Evolutionary conservation across 1,139 yeast genomes (phyloP), one percentile per base, ranked within the genome.

Genomic region (Candida smagusa): DNA sequence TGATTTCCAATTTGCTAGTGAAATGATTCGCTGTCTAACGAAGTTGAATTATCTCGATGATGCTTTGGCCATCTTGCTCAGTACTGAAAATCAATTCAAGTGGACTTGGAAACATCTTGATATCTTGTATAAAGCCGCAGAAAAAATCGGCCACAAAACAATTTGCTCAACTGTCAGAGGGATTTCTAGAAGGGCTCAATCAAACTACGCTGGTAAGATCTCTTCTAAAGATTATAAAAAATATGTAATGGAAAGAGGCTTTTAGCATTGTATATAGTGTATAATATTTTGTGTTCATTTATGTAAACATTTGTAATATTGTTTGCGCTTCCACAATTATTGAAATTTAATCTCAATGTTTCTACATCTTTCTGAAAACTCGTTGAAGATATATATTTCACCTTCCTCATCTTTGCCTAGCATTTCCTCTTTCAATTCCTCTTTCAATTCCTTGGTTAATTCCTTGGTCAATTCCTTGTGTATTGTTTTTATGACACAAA

Each of bases 1-100:
- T 1, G 96, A 89, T 55, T 83, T 81, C 58, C 68, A 68, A 42
- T 84, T 85, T 65, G 94, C 95, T 2, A 61, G 72, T 28, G 66
- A 74, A 9, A 80, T 85, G 83, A 75, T 84, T 2, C 59, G 65
- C 7, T 60, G 79, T 16, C 67, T 83, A 39, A 68, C 79, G 0
- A 62, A 65, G 9, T 62, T 79, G 55, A 74, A 77, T 7, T 61
- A 77, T 35, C 62, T 79, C 9, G 74, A 77, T 9, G 95, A 88
- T 53, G 96, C 95, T 0, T 61, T 83, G 41, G 80, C 81, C 21
- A 65, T 88, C 24, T 72, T 87, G 22, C 12, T 77, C 37, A 78
- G 92, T 34, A 81, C 95, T 0, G 76, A 77, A 44, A 77, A 74
- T 33, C 81, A 79, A 48, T 85, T 86, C 57, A 65, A 72, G 28